Conservation (phyloP, 345 rosid genomes). For the Boechera retrofracta region DNA sequence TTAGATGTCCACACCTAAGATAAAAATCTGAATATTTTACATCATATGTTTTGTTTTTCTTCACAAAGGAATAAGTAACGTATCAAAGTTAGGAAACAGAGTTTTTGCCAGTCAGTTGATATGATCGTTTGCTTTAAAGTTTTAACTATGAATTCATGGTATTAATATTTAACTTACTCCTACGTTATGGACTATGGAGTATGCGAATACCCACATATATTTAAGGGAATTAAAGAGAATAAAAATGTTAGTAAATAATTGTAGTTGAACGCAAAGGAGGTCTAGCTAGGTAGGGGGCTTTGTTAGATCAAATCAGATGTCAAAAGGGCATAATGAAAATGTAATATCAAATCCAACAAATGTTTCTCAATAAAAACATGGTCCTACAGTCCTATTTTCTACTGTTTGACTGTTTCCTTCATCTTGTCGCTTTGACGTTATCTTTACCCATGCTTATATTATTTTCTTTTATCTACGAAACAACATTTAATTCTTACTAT, state of each 20-base stretch:
- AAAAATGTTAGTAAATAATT: neutral
- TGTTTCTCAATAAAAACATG: constrained; percentile 44
- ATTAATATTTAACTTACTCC: neutral
- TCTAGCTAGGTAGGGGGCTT: constrained; percentile 43
- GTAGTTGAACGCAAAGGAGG: constrained; percentile 30
- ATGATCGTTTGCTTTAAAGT: constrained; percentile 9
- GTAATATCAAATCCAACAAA: constrained; percentile 47
- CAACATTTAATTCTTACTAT: constrained; percentile 8
- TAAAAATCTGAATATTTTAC: neutral
- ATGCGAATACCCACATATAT: neutral
- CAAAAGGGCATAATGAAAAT: constrained; percentile 43
- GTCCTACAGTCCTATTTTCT: constrained; percentile 39
- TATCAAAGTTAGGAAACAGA: constrained; percentile 37
- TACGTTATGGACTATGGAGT: neutral
- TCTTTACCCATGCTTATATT: constrained; percentile 37
- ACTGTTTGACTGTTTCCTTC: constrained; percentile 48
- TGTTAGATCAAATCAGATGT: constrained; percentile 48
- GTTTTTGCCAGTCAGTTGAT: constrained; percentile 27
- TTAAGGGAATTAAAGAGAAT: constrained; percentile 8
- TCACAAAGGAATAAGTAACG: constrained; percentile 21
- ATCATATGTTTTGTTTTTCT: neutral
- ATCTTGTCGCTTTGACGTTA: constrained; percentile 43
- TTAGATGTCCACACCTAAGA: too few species aligned
- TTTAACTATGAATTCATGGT: constrained; percentile 1
- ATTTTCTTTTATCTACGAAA: constrained; percentile 17